Evolutionary conservation across 2,329 filamentous ascomycete species (phyloP).

Genomic region (Cercospora citrullina): DNA sequence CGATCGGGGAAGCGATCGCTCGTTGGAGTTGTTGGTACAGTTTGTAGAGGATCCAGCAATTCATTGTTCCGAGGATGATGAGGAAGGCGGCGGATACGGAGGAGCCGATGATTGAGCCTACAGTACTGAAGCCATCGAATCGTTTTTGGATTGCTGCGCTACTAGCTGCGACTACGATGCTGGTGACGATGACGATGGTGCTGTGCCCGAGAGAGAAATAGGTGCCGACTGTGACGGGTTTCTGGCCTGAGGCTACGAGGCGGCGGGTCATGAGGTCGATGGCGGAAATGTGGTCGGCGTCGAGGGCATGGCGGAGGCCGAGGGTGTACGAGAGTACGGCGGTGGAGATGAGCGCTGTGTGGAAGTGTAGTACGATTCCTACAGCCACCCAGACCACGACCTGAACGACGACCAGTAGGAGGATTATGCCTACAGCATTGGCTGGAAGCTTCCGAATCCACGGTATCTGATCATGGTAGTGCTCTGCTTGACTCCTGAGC

Average conservation of each 20-base stretch:
- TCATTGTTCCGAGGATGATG: slow-evolving; percentile 77
- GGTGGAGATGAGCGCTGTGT: slow-evolving; percentile 66
- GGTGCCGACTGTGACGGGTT: slow-evolving; percentile 86
- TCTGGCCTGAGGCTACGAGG: slow-evolving; percentile 79
- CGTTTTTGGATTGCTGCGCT: slow-evolving; percentile 76
- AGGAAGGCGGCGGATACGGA: slow-evolving; percentile 82
- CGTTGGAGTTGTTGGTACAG: slow-evolving; percentile 67
- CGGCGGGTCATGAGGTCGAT: slow-evolving; percentile 95
- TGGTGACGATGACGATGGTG: slow-evolving; percentile 89
- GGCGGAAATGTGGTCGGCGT: slow-evolving; percentile 90
- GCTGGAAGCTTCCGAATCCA: slow-evolving; percentile 59
- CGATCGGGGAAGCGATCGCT: slow-evolving; percentile 54
- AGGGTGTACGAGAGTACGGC: slow-evolving; percentile 85
- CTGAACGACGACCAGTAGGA: slow-evolving; percentile 56
- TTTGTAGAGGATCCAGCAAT: slow-evolving; percentile 80
- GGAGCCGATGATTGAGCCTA: slow-evolving; percentile 88
- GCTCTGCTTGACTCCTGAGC: slow-evolving; percentile 27
- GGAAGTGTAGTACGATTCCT: slow-evolving; percentile 54
- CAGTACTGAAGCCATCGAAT: slow-evolving; percentile 75
- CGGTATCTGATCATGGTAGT: slow-evolving; percentile 55
- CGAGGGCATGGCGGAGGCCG: slow-evolving; percentile 89
- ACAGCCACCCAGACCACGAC: slow-evolving; percentile 59
- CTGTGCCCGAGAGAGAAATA: slow-evolving; percentile 94
- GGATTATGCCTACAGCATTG: slow-evolving; percentile 58
- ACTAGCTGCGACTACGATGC: slow-evolving; percentile 87